Base-by-base conservation (phyloP, 2,329 filamentous ascomycete genomes). In the Knufia fluminis region DNA sequence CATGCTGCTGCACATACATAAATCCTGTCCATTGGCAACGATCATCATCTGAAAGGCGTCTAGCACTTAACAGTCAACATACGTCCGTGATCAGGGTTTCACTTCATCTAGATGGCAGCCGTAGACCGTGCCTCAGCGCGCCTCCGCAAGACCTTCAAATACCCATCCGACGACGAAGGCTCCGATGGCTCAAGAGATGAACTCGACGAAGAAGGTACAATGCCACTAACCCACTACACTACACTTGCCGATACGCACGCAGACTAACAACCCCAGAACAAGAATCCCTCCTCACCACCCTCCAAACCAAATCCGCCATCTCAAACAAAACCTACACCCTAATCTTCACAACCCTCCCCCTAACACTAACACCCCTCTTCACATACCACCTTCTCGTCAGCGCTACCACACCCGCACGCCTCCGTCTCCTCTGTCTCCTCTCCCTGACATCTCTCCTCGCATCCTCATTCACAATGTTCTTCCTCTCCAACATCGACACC, bases 111-210 rank as follows among this genome's bases (percentile, higher is more conserved):
- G n/a, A n/a, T n/a, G n/a, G n/a, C n/a, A n/a, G n/a, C n/a, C n/a
- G n/a, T n/a, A n/a, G n/a, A n/a, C n/a, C n/a, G n/a, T n/a, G n/a
- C n/a, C n/a, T n/a, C 50, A 3, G 38, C 58, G 10, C 47, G 57
- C 19, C 49, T 60, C 9, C 53, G 59, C 12, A 52, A 54, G 41
- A 52, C 57, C 17, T 60, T 60, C 50, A 57, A 56, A 46, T 57
- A 58, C 35, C 52, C 57, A 4, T 39, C 45, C 12, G 57, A 59
- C 26, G 54, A 52, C 16, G 53, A 55, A 10, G 52, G 41, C 23
- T 38, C 42, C 14, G 39, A 51, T 19, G 35, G 10, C 10, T 56
- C 54, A 31, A 52, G 49, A 33, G 57, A 57, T 19, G 59, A 59
- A 14, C 51, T 56, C 42, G 56, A 59, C 32, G 57, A 59, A 48